These are phyloP conservation scores for Nephromyces sp. DNA, from an alignment of 169 alveolate species.

Conservation along the genomic window DNA sequence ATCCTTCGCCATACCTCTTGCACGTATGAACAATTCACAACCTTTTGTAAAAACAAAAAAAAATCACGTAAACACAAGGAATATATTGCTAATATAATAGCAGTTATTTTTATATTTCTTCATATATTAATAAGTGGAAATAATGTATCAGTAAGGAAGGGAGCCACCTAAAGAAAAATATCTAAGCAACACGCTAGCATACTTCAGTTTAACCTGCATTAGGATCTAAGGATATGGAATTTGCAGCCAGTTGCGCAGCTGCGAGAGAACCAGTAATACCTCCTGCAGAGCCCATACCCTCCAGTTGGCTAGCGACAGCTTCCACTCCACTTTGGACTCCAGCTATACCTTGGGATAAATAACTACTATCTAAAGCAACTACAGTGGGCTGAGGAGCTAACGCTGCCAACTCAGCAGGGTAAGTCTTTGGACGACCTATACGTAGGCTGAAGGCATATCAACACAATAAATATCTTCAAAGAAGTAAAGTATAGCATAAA, in stretches of 20 bases:
- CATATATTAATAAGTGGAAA: too few species aligned
- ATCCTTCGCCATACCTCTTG: too few species aligned
- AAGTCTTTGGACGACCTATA: constrained; percentile 56
- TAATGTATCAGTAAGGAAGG: too few species aligned
- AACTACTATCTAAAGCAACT: constrained; percentile 10
- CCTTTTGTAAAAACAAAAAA: too few species aligned
- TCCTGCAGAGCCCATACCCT: constrained; percentile 15
- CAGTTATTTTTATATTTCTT: too few species aligned
- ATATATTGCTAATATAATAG: too few species aligned
- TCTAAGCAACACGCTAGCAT: neutral
- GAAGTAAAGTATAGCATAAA: too few species aligned
- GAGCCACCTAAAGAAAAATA: neutral
- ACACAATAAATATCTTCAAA: neutral
- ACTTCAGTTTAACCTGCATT: too few species aligned
- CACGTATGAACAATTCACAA: too few species aligned
- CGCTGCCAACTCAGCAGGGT: constrained; percentile 38
- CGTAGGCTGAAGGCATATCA: constrained; percentile 28
- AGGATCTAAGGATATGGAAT: too few species aligned
- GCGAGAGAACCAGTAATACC: constrained; percentile 32
- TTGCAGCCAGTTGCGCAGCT: constrained; percentile 40
- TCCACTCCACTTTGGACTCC: constrained; percentile 20
- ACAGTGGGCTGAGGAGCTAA: constrained; percentile 47
- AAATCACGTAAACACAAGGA: too few species aligned
- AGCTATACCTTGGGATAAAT: constrained; percentile 26
- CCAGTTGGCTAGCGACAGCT: neutral